Conservation (phyloP, 2,329 filamentous ascomycete genomes). For the Drechslerella coelobrocha region DNA sequence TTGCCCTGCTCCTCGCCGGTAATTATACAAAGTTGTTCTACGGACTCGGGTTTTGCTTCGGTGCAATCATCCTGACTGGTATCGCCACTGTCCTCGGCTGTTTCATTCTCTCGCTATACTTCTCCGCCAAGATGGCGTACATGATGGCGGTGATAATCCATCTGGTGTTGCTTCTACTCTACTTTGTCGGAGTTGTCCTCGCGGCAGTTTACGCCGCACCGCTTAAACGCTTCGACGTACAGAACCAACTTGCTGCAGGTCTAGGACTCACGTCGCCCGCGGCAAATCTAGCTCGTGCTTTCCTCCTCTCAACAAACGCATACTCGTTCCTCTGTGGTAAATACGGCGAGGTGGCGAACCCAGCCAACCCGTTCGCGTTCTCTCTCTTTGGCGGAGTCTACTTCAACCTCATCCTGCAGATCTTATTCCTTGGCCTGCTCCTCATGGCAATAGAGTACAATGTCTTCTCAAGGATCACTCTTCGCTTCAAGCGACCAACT, state of each 20-base stretch:
- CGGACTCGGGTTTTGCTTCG: slow-evolving; percentile 78
- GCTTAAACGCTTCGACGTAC: slow-evolving; percentile 69
- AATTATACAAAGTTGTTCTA: slow-evolving; percentile 66
- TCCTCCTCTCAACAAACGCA: slow-evolving; percentile 80
- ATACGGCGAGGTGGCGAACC: slow-evolving; percentile 65
- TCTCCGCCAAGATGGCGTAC: slow-evolving; percentile 38
- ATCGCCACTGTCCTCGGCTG: slow-evolving; percentile 76
- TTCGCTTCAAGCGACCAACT: slow-evolving; percentile 56
- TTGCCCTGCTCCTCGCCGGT: slow-evolving; percentile 59
- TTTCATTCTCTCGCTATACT: slow-evolving; percentile 76
- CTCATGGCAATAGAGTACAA: slow-evolving; percentile 83
- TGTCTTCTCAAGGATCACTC: slow-evolving; percentile 57
- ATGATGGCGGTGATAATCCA: slow-evolving; percentile 35
- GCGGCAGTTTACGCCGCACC: slow-evolving; percentile 77
- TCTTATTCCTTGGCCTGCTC: slow-evolving; percentile 72
- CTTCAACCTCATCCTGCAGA: slow-evolving; percentile 79
- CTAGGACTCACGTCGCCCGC: slow-evolving; percentile 77
- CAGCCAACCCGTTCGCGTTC: slow-evolving; percentile 66
- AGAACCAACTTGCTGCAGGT: slow-evolving; percentile 76
- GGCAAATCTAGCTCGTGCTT: slow-evolving; percentile 73
- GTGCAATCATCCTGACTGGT: slow-evolving; percentile 81
- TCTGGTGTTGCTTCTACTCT: slow-evolving; percentile 73
- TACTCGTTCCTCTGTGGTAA: slow-evolving; percentile 80
- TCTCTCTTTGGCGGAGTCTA: slow-evolving; percentile 82
- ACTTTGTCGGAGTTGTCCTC: slow-evolving; percentile 73